phyloP scores from a whole-genome alignment of 2,329 filamentous ascomycete species.

The Chaetothyriales sp. region DNA sequence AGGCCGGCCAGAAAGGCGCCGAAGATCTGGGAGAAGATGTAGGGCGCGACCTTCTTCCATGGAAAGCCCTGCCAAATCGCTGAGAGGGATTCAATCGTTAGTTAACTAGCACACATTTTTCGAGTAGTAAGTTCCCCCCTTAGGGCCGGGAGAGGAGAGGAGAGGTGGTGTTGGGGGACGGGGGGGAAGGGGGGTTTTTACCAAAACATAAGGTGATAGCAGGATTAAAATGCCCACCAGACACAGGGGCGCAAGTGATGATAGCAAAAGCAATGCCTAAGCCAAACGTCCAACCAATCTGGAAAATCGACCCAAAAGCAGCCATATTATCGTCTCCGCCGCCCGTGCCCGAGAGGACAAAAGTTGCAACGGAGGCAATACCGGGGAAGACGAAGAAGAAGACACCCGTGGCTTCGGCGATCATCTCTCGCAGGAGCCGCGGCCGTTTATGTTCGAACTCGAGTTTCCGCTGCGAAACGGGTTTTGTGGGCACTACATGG shows the following conservation, averaged over 20 bases:
- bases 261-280: constrained; percentile 45
- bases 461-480: constrained; percentile 39
- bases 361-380: constrained; percentile 31
- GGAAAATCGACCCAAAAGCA: constrained; percentile 38
- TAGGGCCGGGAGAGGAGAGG: no score
- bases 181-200: constrained; percentile 15
- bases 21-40: constrained; percentile 42
- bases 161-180: no score
- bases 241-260: constrained; percentile 39
- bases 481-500: constrained; percentile 35
- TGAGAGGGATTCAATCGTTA: no score
- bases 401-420: constrained; percentile 42
- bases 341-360: constrained; percentile 26
- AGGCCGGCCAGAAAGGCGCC: constrained; percentile 42
- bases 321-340: constrained; percentile 26
- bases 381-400: constrained; percentile 37
- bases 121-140: no score
- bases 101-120: no score
- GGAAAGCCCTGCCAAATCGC: constrained; percentile 45
- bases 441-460: constrained; percentile 40
- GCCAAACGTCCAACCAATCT: constrained; percentile 41
- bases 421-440: constrained; percentile 39
- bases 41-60: constrained; percentile 33
- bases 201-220: constrained; percentile 34
- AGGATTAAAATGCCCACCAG: constrained; percentile 42